Percentiles rank a stretch among this genome's conserved stretches.
Conservation (phyloP, 2,329 filamentous ascomycete species). For the Pseudogymnoascus sp. region DNA sequence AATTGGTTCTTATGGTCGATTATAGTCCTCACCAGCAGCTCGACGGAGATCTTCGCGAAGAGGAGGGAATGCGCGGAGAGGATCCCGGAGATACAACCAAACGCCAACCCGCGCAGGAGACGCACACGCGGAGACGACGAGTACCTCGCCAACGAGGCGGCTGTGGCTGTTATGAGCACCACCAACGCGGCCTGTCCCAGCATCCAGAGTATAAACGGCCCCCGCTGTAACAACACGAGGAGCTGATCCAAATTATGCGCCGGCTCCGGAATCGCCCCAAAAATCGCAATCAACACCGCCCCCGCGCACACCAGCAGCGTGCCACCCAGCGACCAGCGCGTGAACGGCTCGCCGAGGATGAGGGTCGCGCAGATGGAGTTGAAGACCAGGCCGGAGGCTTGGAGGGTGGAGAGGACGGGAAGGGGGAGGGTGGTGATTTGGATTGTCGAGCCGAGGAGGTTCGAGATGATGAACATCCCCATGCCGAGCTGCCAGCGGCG, state of each 20-base stretch:
- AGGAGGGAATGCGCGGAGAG: conserved; percentile 88
- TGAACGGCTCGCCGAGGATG: conserved; percentile 89
- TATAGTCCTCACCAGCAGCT: conserved; percentile 80
- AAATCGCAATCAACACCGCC: conserved; percentile 85
- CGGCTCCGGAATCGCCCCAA: conserved; percentile 88
- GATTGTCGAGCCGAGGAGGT: conserved; percentile 88
- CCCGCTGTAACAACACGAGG: conserved; percentile 61
- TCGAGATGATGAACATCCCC: conserved; percentile 93
- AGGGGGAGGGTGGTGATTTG: conserved; percentile 95
- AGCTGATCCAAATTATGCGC: conserved; percentile 82
- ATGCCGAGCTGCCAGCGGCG: conserved; percentile 95
- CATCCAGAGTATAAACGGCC: conserved; percentile 84
- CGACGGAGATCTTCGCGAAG: conserved; percentile 92
- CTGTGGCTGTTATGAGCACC: conserved; percentile 53
- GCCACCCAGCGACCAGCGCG: conserved; percentile 81
- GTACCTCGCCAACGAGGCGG: conserved; percentile 46
- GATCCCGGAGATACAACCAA: conserved; percentile 84
- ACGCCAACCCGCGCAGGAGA: conserved; percentile 72
- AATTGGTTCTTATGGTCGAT: conserved; percentile 88
- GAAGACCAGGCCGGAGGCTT: conserved; percentile 94
- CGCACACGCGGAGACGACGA: conserved; percentile 57
- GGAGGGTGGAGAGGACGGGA: conserved; percentile 87
- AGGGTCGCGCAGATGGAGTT: conserved; percentile 96
- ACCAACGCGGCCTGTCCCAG: conserved; percentile 67
- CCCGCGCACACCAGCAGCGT: conserved; percentile 81